phyloP scores from a whole-genome alignment of 345 rosid genomes.

The Eutrema heterophyllum region DNA sequence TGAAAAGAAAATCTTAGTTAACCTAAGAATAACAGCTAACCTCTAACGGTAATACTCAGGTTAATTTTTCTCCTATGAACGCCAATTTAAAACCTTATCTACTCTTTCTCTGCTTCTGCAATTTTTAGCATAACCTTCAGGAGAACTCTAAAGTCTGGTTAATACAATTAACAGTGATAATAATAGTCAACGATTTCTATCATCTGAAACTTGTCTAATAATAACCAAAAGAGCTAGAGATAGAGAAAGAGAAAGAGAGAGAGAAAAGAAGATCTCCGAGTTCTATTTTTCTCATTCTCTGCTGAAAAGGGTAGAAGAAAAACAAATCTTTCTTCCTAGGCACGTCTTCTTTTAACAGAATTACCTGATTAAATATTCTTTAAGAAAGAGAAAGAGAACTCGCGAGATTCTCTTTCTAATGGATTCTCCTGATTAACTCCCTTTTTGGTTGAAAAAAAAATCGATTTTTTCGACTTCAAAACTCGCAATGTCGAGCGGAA shows the following conservation, averaged over 20 bases:
- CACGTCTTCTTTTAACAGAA: neutral
- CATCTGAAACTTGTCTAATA: constrained; percentile 13
- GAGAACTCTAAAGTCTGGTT: neutral
- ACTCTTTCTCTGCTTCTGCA: constrained; percentile 2
- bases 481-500: constrained; percentile 35
- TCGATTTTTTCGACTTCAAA: constrained; percentile 13
- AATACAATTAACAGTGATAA: constrained; percentile 4
- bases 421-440: constrained; percentile 14
- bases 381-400: constrained; percentile 19
- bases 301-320: constrained; percentile 6
- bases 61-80: neutral
- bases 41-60: neutral
- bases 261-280: neutral
- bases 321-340: neutral
- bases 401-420: constrained; percentile 5
- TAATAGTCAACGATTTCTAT: constrained; percentile 11
- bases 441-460: neutral
- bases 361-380: neutral
- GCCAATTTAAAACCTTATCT: constrained; percentile 3
- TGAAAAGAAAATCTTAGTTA: neutral
- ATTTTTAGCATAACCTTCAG: constrained; percentile 20
- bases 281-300: neutral
- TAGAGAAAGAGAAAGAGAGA: neutral
- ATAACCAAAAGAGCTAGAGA: constrained; percentile 17
- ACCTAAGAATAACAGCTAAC: constrained; percentile 16